Conservation (phyloP, 2,329 filamentous ascomycete genomes). For the Neonectria hederae region DNA sequence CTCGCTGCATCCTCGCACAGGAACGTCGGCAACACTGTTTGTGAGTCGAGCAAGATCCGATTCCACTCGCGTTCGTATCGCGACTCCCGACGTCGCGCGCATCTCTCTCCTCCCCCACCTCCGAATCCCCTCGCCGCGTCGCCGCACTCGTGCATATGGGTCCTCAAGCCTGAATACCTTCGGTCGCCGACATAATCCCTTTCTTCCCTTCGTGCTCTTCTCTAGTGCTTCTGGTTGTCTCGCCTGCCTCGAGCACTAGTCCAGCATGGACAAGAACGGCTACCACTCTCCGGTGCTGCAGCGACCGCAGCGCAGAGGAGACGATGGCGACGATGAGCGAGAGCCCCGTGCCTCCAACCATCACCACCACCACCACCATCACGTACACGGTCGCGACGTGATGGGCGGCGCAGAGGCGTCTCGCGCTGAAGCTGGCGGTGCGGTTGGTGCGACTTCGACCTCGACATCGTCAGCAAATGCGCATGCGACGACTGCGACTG, state of each 20-base stretch:
- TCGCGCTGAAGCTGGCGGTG: conserved; percentile 29
- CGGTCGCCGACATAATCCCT: conserved; percentile 28
- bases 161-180: conserved; percentile 35
- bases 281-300: conserved; percentile 62
- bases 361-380: conserved; percentile 49
- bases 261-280: conserved; percentile 55
- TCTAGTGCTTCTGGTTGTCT: conserved; percentile 21
- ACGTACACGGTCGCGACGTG: conserved; percentile 57
- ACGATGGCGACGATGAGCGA: conserved; percentile 51
- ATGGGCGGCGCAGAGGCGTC: conserved; percentile 49
- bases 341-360: conserved; percentile 46
- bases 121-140: conserved; percentile 37
- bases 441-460: conserved; percentile 32
- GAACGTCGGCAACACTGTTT: conserved; percentile 29
- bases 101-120: conserved; percentile 23
- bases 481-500: conserved; percentile 36
- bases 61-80: conserved; percentile 41
- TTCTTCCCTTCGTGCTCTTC: conserved; percentile 29
- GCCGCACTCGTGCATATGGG: conserved; percentile 40
- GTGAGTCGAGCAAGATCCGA: conserved; percentile 32
- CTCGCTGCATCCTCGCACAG: conserved; percentile 30
- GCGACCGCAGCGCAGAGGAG: conserved; percentile 48
- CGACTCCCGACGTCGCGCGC: conserved; percentile 35
- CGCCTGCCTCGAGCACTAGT: conserved; percentile 31
- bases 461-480: conserved; percentile 30